Base-by-base conservation (phyloP, 2,329 filamentous ascomycete genomes). In the Delphinella strobiligena region DNA sequence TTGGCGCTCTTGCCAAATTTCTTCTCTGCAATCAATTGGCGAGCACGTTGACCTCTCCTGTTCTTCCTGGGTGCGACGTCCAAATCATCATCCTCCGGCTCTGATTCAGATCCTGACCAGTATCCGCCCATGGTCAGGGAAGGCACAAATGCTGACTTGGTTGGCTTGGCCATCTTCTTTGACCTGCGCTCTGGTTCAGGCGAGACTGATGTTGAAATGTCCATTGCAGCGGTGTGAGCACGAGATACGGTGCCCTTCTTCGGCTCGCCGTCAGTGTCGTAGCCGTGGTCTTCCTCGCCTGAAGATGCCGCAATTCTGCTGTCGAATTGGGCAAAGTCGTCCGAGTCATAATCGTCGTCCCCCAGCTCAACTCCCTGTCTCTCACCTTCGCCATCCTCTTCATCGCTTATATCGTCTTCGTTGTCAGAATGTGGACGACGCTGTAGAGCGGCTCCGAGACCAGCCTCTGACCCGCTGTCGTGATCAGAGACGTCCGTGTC, bases 21-120 rank as follows among this genome's bases (percentile, higher is more conserved):
- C 63, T 84, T 80, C 63, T 89, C 83, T 67, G 78, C 82, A 43
- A 91, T 81, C 17, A 78, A 74, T 54, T 83, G 81, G 7, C 84
- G 74, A n/a, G 80, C 82, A 32, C 78, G 72, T 61, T 93, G 84
- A 3, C 84, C 84, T 34, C 76, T 70, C 16, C 82, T 71, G 51
- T 89, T 88, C 61, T 87, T 88, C 50, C 75, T 75, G 0, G 68
- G 61, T 1, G 69, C 60, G 1, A 66, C 49, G 4, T 67, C 67
- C 22, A 27, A n/a, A 14, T 68, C 64, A 16, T 69, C 59, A 22
- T 68, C 64, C 38, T 86, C 82, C 16, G 83, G 64, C 46, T 82
- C 79, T 0, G 79, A 82, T 2, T 82, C 80, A 7, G 77, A 82
- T 34, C 81, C 82, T 2, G 82, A 86, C 51, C 84, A 73, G 61